Evolutionary conservation across 768 basidiomycete genomes (phyloP).

Genomic region (Rhodosporidiobolus odoratus): DNA sequence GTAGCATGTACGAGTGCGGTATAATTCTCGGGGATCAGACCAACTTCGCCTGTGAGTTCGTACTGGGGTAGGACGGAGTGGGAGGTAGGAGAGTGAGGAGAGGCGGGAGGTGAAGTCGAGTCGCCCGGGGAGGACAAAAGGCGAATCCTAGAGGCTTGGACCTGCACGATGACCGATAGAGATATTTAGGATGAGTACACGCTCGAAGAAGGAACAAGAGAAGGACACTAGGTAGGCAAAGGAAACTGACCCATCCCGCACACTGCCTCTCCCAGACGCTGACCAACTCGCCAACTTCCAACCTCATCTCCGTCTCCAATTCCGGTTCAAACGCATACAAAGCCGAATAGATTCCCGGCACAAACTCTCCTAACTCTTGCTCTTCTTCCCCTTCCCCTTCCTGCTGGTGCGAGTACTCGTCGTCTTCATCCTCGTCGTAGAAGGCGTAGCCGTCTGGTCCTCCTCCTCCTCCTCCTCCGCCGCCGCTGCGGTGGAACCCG

Average conservation of each 20-base stretch:
- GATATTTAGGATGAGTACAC: background rate
- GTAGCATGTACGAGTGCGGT: background rate
- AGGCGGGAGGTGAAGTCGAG: background rate
- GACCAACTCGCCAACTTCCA: conserved; percentile 71
- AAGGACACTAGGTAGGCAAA: background rate
- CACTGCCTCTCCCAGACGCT: conserved; percentile 49
- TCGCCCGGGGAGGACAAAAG: background rate
- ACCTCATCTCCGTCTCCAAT: conserved; percentile 72
- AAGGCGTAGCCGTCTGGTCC: conserved; percentile 25
- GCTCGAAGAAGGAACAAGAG: background rate
- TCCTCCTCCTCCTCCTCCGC: background rate
- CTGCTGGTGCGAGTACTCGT: conserved; percentile 45
- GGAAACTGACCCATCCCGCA: conserved; percentile 33
- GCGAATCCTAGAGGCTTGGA: conserved; percentile 31
- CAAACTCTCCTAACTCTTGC: conserved; percentile 46
- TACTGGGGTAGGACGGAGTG: background rate
- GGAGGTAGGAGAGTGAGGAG: background rate
- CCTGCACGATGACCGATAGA: conserved; percentile 5
- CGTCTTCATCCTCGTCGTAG: conserved; percentile 47
- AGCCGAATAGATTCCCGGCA: conserved; percentile 70
- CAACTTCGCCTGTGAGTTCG: conserved; percentile 20
- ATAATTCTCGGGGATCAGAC: conserved; percentile 38
- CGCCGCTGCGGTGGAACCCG: background rate
- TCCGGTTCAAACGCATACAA: conserved; percentile 73
- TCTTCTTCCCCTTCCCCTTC: conserved; percentile 37